A percentile compares a stretch with the other conserved stretches of the same genome.
These are phyloP conservation scores for Colletotrichum musae DNA, from an alignment of 2,329 filamentous ascomycete genomes.

Conservation along the genomic window DNA sequence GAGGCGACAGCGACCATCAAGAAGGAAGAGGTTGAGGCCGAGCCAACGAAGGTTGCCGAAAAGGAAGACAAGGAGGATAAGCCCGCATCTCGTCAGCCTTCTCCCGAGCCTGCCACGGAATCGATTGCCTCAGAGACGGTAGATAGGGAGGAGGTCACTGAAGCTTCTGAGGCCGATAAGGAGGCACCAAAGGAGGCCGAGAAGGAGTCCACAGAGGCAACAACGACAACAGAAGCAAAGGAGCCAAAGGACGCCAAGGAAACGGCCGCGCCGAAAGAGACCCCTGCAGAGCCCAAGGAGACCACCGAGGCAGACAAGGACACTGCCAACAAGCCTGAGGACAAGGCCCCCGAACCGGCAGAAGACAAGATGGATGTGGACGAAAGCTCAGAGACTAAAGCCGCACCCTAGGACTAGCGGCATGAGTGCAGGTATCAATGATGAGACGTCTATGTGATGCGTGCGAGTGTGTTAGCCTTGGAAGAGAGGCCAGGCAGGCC, in stretches of 20 bases:
- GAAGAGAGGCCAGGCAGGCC: slow-evolving; percentile 9
- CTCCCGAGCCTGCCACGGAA: slow-evolving; percentile 26
- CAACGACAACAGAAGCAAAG: slow-evolving; percentile 41
- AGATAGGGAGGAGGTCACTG: slow-evolving; percentile 38
- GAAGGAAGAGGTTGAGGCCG: slow-evolving; percentile 55
- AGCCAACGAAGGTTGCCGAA: slow-evolving; percentile 49
- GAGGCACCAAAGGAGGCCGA: slow-evolving; percentile 8
- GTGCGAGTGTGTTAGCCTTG: not conserved
- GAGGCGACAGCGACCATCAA: slow-evolving; percentile 54
- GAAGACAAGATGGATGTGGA: slow-evolving; percentile 45
- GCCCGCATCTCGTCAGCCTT: slow-evolving; percentile 33
- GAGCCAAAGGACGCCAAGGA: slow-evolving; percentile 41
- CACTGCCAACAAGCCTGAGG: slow-evolving; percentile 39
- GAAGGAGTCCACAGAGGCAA: slow-evolving; percentile 3
- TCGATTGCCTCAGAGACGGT: slow-evolving; percentile 42
- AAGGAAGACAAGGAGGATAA: slow-evolving; percentile 44
- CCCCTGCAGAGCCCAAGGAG: slow-evolving; percentile 33
- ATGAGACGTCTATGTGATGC: slow-evolving; percentile 22
- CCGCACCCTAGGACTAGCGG: slow-evolving; percentile 26
- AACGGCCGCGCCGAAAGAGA: not conserved
- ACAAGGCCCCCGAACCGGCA: slow-evolving; percentile 38
- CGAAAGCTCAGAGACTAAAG: slow-evolving; percentile 34
- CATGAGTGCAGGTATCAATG: slow-evolving; percentile 8
- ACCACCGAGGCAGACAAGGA: slow-evolving; percentile 43
- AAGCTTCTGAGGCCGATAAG: slow-evolving; percentile 34